Evolutionary conservation across 805 yeast genomes (phyloP).

Genomic region (Kodamaea restingae): DNA sequence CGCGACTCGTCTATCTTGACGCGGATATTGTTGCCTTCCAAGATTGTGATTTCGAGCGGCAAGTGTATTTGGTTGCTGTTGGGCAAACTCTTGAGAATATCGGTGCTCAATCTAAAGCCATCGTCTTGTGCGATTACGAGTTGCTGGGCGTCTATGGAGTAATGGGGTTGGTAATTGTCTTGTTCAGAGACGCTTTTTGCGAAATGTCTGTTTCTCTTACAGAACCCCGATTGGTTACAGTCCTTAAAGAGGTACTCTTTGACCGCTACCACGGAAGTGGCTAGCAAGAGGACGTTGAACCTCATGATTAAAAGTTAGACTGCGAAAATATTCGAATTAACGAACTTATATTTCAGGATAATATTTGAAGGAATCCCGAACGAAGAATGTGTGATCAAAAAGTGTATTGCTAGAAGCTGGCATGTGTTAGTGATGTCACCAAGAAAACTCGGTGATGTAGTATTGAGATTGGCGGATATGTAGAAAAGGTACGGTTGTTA

Average conservation of each 20-base stretch:
- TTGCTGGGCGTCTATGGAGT: constrained; percentile 21
- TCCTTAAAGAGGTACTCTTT: constrained; percentile 68
- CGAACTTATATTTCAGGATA: too few relatives aligned
- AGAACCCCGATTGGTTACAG: constrained; percentile 80
- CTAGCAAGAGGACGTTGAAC: neutral
- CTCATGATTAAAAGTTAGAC: constrained; percentile 1
- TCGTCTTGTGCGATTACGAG: constrained; percentile 4
- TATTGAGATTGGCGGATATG: too few relatives aligned
- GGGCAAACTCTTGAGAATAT: constrained; percentile 40
- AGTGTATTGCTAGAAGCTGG: too few relatives aligned
- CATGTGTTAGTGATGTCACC: too few relatives aligned
- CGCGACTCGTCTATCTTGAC: constrained; percentile 63
- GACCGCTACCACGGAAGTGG: constrained; percentile 28
- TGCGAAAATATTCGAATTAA: too few relatives aligned
- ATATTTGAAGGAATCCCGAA: too few relatives aligned
- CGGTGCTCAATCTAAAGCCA: constrained; percentile 40
- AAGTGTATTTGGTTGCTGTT: constrained; percentile 28
- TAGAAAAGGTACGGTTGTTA: too few relatives aligned
- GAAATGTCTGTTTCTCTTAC: constrained; percentile 71
- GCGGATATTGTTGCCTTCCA: constrained; percentile 57
- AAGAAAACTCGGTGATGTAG: too few relatives aligned
- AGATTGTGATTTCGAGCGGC: constrained; percentile 55
- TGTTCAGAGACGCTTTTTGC: constrained; percentile 31
- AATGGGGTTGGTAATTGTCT: constrained; percentile 15
- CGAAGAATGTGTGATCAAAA: too few relatives aligned